Base-by-base conservation (phyloP, 306 rosid genomes). In the Purshia tridentata region DNA sequence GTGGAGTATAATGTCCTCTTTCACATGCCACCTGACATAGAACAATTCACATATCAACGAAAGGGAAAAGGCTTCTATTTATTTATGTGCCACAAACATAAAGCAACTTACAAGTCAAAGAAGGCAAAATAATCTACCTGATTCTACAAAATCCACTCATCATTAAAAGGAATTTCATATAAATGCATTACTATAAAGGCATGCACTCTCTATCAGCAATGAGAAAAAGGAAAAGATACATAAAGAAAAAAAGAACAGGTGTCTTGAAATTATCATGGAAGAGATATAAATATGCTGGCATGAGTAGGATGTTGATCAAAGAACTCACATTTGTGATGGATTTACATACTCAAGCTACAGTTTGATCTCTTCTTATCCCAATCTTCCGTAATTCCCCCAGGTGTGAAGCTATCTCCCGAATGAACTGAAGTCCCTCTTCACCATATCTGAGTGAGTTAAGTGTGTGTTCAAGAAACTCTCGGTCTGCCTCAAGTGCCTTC, bases 381-480 rank as follows among this genome's bases (percentile, higher is more conserved):
- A 89, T 78, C 80, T 63, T 78, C 52, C 89, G 86, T 44, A 91
- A 67, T 72, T 91, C 89, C 76, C 39, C 96, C 55, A 91, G 85
- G 72, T 80, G 90, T 67, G 84, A 65, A 76, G 96, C 90, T 76
- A 95, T 84, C 81, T 90, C 93, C 70, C 79, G 85, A 78, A 95
- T 76, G 72, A 91, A 83, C 59, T 76, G 77, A 58, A 86, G 85
- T 49, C 98, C 99, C 70, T 88, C 85, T 19, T 82, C 89, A 61
- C 92, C 92, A 7, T 77, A 77, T 50, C 80, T 81, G 39, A 87
- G 84, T 45, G 87, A 73, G 69, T 81, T 88, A 66, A 90, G 22
- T 16, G 83, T 50, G 52, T 84, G 91, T 80, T 84, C 89, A 67
- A 94, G 93, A 76, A 94, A 82, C 75, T 72, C 80, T 75, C 48